Evolutionary conservation across 1,139 yeast species (phyloP), one percentile per base, ranked within the genome.

Genomic region (Sugiyamaella paludigena): DNA sequence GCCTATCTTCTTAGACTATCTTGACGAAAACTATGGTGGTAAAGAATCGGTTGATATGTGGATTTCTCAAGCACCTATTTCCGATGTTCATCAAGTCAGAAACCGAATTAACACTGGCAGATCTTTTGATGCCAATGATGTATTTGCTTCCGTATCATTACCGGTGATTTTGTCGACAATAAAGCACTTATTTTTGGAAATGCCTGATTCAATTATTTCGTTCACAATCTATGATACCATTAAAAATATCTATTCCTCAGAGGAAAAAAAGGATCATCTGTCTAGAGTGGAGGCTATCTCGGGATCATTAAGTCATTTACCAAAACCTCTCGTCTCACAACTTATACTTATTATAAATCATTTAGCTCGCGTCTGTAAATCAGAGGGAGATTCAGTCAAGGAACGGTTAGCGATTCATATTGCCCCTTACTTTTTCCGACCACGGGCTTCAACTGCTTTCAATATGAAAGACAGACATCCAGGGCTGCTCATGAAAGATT

Each of bases 191-290:
- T 72, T 89, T 29, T 71, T 87, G 63, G 96, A 89, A 64, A 73
- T 89, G 45, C 96, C 96, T 0, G 91, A 85, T 57, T 83, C 95
- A 0, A 67, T 88, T 32, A 78, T 89, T 10, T 83, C 95, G 1
- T 75, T 77, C 56, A 78, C 80, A 27, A 74, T 80, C 46, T 84
- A 82, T 61, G 92, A 87, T 60, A 70, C 84, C 48, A 74, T 86
- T 56, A 80, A 80, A 61, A 76, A 82, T 2, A 71, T 87, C 34
- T 87, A 86, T 62, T 65, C 68, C n/a, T 45, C 51, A 16, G 52
- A 48, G 7, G 54, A 50, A 33, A 47, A 51, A 10, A 30, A 39
- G n/a, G 49, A 48, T n/a, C 56, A 47, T 7, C 38, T 40, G 1
- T 37, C 51, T 9, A 32, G 43, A 26, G 29, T 50, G 1, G 60